Conservation (phyloP, 768 basidiomycete genomes). For the Rhizopogon sp. region DNA sequence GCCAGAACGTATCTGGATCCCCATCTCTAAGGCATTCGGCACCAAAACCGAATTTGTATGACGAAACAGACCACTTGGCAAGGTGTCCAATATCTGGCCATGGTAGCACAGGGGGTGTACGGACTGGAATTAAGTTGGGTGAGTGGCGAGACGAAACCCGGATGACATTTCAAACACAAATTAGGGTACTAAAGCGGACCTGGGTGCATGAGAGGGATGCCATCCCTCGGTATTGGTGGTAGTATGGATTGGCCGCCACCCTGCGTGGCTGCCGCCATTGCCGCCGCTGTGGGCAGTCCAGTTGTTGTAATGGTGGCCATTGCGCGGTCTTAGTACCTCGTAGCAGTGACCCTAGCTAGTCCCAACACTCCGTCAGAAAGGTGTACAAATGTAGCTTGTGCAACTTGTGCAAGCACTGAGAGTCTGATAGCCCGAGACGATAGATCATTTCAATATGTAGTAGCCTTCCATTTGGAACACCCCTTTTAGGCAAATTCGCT, state of each 20-base stretch:
- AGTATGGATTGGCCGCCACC: background rate
- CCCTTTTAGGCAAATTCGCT: no score
- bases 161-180: background rate
- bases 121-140: slow-evolving; percentile 14
- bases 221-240: slow-evolving; percentile 25
- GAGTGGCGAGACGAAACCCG: background rate
- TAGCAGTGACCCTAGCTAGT: no score
- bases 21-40: slow-evolving; percentile 87
- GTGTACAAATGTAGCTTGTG: no score
- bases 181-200: slow-evolving; percentile 19
- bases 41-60: slow-evolving; percentile 94
- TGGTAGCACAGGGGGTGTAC: slow-evolving; percentile 46
- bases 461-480: no score
- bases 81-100: slow-evolving; percentile 85
- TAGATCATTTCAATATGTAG: no score
- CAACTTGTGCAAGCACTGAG: no score
- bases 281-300: slow-evolving; percentile 1
- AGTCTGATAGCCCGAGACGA: no score
- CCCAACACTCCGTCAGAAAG: no score
- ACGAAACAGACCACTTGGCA: slow-evolving; percentile 95
- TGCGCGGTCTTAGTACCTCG: no score
- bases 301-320: background rate
- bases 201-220: slow-evolving; percentile 34
- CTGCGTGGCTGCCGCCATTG: background rate
- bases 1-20: slow-evolving; percentile 95